phyloP scores from a whole-genome alignment of 352 stramenopile genomes.

The Lagenidium giganteum region DNA sequence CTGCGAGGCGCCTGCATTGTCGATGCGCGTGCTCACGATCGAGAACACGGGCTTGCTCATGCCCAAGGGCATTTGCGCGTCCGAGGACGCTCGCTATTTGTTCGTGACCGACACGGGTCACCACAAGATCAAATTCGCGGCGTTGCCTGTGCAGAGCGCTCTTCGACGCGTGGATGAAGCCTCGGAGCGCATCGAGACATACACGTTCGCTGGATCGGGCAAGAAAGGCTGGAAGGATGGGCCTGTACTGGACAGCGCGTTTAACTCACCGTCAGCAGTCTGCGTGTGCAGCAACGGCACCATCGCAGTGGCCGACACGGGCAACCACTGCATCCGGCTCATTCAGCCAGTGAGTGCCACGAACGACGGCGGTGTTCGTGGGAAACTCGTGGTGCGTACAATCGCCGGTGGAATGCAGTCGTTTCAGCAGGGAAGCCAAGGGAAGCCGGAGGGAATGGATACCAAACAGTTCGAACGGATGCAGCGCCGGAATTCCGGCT shows the following conservation, averaged over 20 bases:
- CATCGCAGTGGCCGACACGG: slow-evolving; percentile 40
- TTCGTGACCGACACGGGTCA: slow-evolving; percentile 55
- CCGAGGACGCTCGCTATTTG: slow-evolving; percentile 30
- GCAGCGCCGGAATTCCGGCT: slow-evolving; percentile 17
- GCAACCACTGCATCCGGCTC: slow-evolving; percentile 50
- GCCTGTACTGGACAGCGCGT: slow-evolving; percentile 26
- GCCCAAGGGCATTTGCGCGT: slow-evolving; percentile 38
- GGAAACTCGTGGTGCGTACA: slow-evolving; percentile 27
- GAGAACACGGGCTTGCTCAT: slow-evolving; percentile 27
- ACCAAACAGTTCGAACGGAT: slow-evolving; percentile 2
- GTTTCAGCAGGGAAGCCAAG: background rate
- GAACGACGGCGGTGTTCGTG: no score
- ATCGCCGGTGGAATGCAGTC: slow-evolving; percentile 24
- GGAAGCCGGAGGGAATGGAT: background rate
- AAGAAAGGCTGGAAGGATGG: slow-evolving; percentile 41
- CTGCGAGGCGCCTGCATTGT: no score
- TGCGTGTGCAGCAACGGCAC: slow-evolving; percentile 32
- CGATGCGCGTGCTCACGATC: slow-evolving; percentile 11
- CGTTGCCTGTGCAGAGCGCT: slow-evolving; percentile 21
- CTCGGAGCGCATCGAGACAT: slow-evolving; percentile 26
- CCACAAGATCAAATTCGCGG: slow-evolving; percentile 43
- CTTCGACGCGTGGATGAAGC: slow-evolving; percentile 8
- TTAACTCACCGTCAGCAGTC: slow-evolving; percentile 31
- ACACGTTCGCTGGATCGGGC: slow-evolving; percentile 34
- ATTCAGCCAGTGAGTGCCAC: no score